Base-by-base conservation (phyloP, 192 early-diverging fungal species). In the Backusella australiensis region DNA sequence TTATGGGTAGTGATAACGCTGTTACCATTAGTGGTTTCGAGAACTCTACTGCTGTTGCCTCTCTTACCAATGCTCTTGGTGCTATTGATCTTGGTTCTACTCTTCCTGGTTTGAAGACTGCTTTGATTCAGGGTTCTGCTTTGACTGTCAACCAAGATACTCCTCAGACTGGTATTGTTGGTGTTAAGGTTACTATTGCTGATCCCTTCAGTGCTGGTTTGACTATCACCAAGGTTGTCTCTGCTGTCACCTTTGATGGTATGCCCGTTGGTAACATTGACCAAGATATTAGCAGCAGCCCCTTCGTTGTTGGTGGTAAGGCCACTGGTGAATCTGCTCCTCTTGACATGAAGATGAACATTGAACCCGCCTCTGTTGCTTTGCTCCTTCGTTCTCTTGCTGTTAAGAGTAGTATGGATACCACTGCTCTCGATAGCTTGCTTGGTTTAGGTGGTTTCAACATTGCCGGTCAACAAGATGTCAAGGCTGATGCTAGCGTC, bases 131-230 rank as follows among this genome's bases (percentile, higher is more conserved):
- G 49, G 72, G 77, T 11, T 77, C 85, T 41, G 35, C 78, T 15
- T 69, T 91, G 74, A 79, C 76, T 44, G 80, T 91, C 35, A 68
- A 77, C 15, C 74, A 75, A 38, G 75, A 85, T 71, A 86, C 87
- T 34, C 72, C 80, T 15, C 68, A 69, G 21, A 86, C 83, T 23
- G 81, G 82, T 36, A 59, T 85, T 46, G 87, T 88, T 56, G 73
- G 74, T 75, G 84, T 86, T 23, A 71, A 74, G 19, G 85, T 90
- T 39, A 78, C 79, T 8, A 77, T 90, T 49, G 81, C 84, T 39
- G 86, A 90, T 77, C 89, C 89, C n/a, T 89, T 90, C 77, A 67
- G 74, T 34, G 83, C 88, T 44, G 77, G 80, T 15, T 71, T 90
- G 56, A 75, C 76, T 34, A 89, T 90, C 77, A 76, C 73, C 26